These are phyloP conservation scores for Fragaria nilgerrensis DNA, from an alignment of 306 rosid genomes.

Conservation along the genomic window DNA sequence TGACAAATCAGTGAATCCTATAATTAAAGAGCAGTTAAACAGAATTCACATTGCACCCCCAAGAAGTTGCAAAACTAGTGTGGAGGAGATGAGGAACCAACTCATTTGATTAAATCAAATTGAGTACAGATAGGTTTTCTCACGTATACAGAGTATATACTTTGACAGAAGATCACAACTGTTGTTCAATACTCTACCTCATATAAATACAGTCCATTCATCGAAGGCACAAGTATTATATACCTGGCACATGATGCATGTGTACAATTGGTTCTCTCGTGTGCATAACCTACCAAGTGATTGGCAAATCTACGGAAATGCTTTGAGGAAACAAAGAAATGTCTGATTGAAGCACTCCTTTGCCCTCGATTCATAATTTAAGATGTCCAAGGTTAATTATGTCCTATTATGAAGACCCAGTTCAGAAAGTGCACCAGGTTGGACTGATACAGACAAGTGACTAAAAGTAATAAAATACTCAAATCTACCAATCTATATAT, in stretches of 20 bases:
- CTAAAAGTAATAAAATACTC: not conserved
- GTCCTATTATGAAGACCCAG: not conserved
- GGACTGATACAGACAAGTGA: not conserved
- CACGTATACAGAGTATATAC: not conserved
- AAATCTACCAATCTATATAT: not conserved
- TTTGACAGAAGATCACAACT: not conserved
- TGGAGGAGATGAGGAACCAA: not conserved
- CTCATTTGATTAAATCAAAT: not conserved
- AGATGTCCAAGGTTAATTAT: not conserved
- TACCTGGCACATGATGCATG: not conserved
- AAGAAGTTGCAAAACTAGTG: not conserved
- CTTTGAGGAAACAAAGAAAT: not conserved
- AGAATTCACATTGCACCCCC: not conserved
- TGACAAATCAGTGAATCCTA: not conserved
- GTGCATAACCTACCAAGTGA: not conserved
- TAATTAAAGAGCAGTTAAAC: not conserved
- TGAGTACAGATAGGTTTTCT: not conserved
- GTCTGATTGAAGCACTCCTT: not conserved
- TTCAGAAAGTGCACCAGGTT: not conserved
- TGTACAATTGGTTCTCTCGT: constrained; percentile 1
- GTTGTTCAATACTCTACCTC: not conserved
- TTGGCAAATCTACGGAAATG: not conserved
- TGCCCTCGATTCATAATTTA: not conserved
- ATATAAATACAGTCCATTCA: not conserved
- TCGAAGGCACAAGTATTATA: not conserved